Evolutionary conservation across 768 basidiomycete species (phyloP).

Genomic region (Pleurotus citrinopileatus): DNA sequence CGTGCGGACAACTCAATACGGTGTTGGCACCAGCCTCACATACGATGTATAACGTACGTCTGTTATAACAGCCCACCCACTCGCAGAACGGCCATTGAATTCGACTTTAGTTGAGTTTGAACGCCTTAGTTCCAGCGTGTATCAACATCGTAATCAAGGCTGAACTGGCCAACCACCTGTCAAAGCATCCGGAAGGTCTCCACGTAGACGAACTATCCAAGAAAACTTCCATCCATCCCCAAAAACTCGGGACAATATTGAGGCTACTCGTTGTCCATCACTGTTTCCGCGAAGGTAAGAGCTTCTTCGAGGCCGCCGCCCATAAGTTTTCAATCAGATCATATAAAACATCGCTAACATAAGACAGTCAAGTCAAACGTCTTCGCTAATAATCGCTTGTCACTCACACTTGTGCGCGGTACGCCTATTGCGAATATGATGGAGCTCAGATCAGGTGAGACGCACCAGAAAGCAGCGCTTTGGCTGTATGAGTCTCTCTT

Average conservation of each 20-base stretch:
- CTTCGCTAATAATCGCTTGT: constrained; percentile 14
- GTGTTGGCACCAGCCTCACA: constrained; percentile 16
- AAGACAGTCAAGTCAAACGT: constrained; percentile 3
- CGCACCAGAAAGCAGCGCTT: constrained; percentile 5
- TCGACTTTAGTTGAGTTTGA: not conserved
- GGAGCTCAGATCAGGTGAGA: constrained; percentile 13
- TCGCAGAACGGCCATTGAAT: not conserved
- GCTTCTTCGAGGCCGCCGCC: too few relatives aligned
- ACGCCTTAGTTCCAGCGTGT: not conserved
- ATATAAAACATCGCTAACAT: not conserved
- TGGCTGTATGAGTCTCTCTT: constrained; percentile 13
- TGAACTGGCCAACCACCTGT: constrained; percentile 2
- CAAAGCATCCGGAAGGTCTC: constrained; percentile 9
- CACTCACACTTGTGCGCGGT: constrained; percentile 3
- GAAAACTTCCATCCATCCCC: not conserved
- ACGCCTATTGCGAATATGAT: not conserved
- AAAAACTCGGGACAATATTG: constrained; percentile 11
- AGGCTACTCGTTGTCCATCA: constrained; percentile 2
- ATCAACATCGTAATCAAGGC: constrained; percentile 2
- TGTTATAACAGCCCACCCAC: too few relatives aligned
- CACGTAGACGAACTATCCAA: constrained; percentile 10
- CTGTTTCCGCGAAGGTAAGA: constrained; percentile 10
- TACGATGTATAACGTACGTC: constrained; percentile 17
- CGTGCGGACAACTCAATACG: constrained; percentile 18
- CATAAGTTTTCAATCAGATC: not conserved